Evolutionary conservation across 805 yeast species (phyloP).

Genomic region (Lachancea dasiensis): DNA sequence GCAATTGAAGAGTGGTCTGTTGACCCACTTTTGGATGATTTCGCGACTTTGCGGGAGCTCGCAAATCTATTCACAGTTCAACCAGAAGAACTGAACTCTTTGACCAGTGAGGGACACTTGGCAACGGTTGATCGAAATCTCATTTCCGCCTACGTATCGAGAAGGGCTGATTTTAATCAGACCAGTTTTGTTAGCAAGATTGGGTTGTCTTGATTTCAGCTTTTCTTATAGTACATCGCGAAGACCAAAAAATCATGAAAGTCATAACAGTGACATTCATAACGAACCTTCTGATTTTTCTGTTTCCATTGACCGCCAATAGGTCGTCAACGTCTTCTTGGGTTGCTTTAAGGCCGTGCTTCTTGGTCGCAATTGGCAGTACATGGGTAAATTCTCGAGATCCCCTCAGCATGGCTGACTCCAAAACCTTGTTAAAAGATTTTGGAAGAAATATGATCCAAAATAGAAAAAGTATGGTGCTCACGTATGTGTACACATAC

Average conservation of each 20-base stretch:
- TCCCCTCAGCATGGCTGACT: not conserved
- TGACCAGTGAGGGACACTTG: constrained; percentile 76
- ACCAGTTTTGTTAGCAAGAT: constrained; percentile 24
- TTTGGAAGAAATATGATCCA: constrained; percentile 27
- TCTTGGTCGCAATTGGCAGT: constrained; percentile 5
- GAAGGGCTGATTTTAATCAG: constrained; percentile 61
- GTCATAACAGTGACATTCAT: constrained; percentile 2
- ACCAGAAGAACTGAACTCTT: constrained; percentile 67
- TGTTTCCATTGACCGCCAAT: not conserved
- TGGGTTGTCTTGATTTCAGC: constrained; percentile 5
- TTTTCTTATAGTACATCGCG: constrained; percentile 3
- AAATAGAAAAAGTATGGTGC: constrained; percentile 17
- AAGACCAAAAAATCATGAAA: constrained; percentile 5
- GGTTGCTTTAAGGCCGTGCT: not conserved
- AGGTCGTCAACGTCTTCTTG: not conserved
- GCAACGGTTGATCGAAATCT: constrained; percentile 56
- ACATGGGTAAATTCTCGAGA: not conserved
- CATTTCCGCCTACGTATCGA: constrained; percentile 59
- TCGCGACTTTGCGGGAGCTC: constrained; percentile 70
- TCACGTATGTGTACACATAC: constrained; percentile 28
- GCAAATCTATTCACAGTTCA: constrained; percentile 83
- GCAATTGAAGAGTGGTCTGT: constrained; percentile 63
- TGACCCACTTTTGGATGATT: constrained; percentile 52
- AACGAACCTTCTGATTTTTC: not conserved
- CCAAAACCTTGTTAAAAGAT: constrained; percentile 20